A percentile compares a stretch with the other conserved stretches of the same genome.
Conservation (phyloP, 495 filamentous ascomycete genomes). For the Trichoderma asperelloides region DNA sequence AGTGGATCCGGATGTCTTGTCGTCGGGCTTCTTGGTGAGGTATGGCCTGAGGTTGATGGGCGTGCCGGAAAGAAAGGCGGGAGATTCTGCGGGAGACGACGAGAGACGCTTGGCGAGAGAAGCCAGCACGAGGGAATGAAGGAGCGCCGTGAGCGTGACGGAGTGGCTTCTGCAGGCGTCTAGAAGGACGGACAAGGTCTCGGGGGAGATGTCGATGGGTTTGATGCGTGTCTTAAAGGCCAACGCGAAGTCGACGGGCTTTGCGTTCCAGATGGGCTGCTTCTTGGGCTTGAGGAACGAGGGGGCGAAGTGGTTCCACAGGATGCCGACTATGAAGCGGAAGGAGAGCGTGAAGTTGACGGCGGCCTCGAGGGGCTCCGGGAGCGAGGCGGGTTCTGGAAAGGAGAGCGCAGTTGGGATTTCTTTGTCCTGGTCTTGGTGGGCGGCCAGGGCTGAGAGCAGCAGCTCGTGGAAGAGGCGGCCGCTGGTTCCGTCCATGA, state of each 20-base stretch:
- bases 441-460: constrained; percentile 11
- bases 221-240: constrained; percentile 20
- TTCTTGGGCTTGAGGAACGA: constrained; percentile 13
- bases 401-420: constrained; percentile 11
- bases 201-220: constrained; percentile 19
- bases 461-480: constrained; percentile 25
- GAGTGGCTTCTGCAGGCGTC: constrained; percentile 18
- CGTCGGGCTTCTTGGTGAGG: not conserved
- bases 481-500: constrained; percentile 27
- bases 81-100: constrained; percentile 12
- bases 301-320: constrained; percentile 18
- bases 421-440: constrained; percentile 6
- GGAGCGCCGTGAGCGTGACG: constrained; percentile 27
- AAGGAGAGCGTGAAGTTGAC: constrained; percentile 21
- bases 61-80: constrained; percentile 20
- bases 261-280: constrained; percentile 21
- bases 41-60: constrained; percentile 25
- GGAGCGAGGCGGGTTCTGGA: constrained; percentile 10
- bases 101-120: constrained; percentile 19
- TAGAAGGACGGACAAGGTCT: constrained; percentile 15
- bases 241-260: constrained; percentile 15
- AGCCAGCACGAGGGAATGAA: constrained; percentile 21
- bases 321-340: constrained; percentile 16
- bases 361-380: constrained; percentile 18
- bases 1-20: not conserved